Evolutionary conservation across 805 yeast genomes (phyloP).

Genomic region (Candida oleophila): DNA sequence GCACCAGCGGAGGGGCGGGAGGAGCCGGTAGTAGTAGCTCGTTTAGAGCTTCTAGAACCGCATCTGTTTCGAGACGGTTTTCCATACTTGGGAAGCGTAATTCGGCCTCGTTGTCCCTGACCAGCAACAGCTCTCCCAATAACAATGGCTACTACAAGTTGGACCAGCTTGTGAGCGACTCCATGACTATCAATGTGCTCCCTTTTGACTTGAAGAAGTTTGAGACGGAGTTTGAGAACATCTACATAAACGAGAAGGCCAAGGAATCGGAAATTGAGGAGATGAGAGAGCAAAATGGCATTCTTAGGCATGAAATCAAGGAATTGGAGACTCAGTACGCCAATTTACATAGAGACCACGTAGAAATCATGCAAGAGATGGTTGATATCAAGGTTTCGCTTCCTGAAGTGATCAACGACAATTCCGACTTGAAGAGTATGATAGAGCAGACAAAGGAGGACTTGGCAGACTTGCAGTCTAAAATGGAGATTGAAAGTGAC

Average conservation of each 20-base stretch:
- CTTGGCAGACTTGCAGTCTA: conserved; percentile 42
- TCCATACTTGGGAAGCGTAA: conserved; percentile 24
- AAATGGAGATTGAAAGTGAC: conserved; percentile 15
- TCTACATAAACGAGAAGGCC: conserved; percentile 65
- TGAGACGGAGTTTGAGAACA: conserved; percentile 69
- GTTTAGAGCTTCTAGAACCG: conserved; percentile 6
- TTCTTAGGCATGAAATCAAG: conserved; percentile 69
- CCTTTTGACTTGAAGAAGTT: conserved; percentile 75
- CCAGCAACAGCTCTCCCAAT: conserved; percentile 6
- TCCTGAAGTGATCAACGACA: conserved; percentile 76
- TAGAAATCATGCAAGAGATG: conserved; percentile 83
- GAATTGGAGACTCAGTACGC: conserved; percentile 69
- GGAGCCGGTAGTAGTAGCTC: background rate
- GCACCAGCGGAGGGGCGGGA: background rate
- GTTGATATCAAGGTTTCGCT: conserved; percentile 73
- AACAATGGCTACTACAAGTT: conserved; percentile 50
- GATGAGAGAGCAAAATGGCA: conserved; percentile 64
- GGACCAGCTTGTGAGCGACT: conserved; percentile 73
- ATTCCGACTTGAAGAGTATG: conserved; percentile 52
- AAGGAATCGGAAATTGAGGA: conserved; percentile 61
- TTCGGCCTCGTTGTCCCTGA: conserved; percentile 10
- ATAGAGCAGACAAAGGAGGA: conserved; percentile 32
- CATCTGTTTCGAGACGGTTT: conserved; percentile 19
- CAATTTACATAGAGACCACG: conserved; percentile 75
- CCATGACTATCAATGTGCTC: conserved; percentile 67